These are phyloP conservation scores for Epichloe gansuensis DNA, from an alignment of 2,329 filamentous ascomycete genomes.

Conservation along the genomic window DNA sequence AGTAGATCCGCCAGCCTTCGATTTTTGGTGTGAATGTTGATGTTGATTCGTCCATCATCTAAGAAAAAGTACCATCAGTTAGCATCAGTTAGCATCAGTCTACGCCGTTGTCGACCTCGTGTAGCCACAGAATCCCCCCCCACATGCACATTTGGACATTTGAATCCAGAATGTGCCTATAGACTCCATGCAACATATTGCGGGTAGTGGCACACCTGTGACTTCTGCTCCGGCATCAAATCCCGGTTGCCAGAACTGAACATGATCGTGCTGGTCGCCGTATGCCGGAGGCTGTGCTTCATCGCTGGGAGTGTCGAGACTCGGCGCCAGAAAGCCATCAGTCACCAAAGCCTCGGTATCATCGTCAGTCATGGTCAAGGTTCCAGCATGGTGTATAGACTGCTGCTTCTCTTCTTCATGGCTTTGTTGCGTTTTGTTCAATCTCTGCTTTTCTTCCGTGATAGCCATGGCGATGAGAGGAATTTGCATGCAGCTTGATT, in stretches of 20 bases:
- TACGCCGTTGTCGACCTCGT: too few species aligned
- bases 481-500: not conserved
- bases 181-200: not conserved
- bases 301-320: conserved; percentile 27
- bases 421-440: conserved; percentile 7
- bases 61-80: not conserved
- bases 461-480: conserved; percentile 12
- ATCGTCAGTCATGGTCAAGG: conserved; percentile 5
- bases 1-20: conserved; percentile 53
- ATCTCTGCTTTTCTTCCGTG: conserved; percentile 16
- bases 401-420: conserved; percentile 1
- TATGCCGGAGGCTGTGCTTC: conserved; percentile 39
- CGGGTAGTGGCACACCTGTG: conserved; percentile 27
- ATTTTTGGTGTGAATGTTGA: conserved; percentile 63
- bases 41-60: conserved; percentile 68
- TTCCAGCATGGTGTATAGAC: conserved; percentile 1
- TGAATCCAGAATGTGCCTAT: not conserved
- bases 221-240: conserved; percentile 49
- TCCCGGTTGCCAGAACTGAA: conserved; percentile 48
- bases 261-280: conserved; percentile 40
- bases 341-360: conserved; percentile 21
- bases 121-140: too few species aligned
- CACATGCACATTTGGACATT: not conserved
- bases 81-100: not conserved
- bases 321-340: conserved; percentile 28